phyloP scores from a whole-genome alignment of 441 rosid genomes.

The Mallotus japonicus region DNA sequence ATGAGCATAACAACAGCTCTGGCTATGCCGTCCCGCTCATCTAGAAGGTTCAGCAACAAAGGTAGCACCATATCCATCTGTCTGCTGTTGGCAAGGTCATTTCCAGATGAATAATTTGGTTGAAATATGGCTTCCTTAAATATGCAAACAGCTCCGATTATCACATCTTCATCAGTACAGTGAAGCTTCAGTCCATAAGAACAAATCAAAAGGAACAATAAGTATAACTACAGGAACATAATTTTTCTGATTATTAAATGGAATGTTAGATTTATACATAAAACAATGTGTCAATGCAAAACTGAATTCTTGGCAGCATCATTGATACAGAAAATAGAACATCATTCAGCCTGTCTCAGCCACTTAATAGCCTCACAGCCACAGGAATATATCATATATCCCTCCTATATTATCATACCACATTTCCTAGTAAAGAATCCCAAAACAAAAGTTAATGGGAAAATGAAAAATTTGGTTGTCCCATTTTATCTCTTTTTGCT shows the following conservation, averaged over 20 bases:
- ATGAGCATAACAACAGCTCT: conserved; percentile 70
- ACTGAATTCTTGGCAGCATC: neutral
- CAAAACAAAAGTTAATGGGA: neutral
- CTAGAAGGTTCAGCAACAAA: conserved; percentile 71
- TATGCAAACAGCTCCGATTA: conserved; percentile 62
- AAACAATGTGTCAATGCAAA: neutral
- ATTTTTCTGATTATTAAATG: too few relatives aligned
- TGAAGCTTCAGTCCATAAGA: conserved; percentile 52
- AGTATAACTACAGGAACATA: conserved; percentile 18
- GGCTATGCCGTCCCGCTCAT: conserved; percentile 82
- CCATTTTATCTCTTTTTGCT: neutral
- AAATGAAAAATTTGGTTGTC: neutral
- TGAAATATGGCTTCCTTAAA: conserved; percentile 60
- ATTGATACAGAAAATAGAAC: neutral
- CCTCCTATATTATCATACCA: neutral
- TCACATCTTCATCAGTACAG: conserved; percentile 65
- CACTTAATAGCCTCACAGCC: neutral
- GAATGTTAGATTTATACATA: neutral
- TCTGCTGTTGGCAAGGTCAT: conserved; percentile 40
- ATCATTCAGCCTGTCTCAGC: conserved; percentile 13
- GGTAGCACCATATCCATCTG: conserved; percentile 62
- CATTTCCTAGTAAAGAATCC: neutral
- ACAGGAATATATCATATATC: neutral
- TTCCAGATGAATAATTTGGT: conserved; percentile 46
- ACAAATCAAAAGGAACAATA: conserved; percentile 18